Evolutionary conservation across 495 filamentous ascomycete species (phyloP).

Genomic region (Penicillium robsamsonii): DNA sequence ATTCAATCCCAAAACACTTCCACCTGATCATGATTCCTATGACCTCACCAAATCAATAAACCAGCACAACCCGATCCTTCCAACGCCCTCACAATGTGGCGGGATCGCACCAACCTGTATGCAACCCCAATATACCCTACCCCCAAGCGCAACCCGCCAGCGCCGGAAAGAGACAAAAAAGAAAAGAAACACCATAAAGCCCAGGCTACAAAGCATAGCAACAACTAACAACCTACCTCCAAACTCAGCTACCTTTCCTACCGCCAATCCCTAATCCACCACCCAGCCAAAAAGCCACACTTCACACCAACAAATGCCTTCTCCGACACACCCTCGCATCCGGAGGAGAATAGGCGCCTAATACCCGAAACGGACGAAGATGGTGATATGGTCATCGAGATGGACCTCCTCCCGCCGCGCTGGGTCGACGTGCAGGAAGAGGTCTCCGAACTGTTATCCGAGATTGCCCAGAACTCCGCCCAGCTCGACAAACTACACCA

Average conservation of each 20-base stretch:
- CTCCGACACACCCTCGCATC: constrained; percentile 57
- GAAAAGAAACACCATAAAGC: neutral
- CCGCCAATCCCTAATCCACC: constrained; percentile 95
- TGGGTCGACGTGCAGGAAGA: constrained; percentile 97
- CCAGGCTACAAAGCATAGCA: neutral
- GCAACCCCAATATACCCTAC: constrained; percentile 8
- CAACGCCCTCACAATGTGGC: constrained; percentile 70
- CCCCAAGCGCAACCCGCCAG: constrained; percentile 6
- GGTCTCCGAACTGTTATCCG: constrained; percentile 76
- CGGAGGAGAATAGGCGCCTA: constrained; percentile 81
- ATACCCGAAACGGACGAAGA: constrained; percentile 74
- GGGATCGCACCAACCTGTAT: constrained; percentile 97
- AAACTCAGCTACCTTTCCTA: constrained; percentile 87
- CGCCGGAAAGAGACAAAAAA: neutral
- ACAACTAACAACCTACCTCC: constrained; percentile 11
- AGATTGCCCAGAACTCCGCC: constrained; percentile 77
- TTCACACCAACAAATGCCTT: constrained; percentile 74
- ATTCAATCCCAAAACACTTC: neutral
- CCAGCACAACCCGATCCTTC: constrained; percentile 13
- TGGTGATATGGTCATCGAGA: constrained; percentile 95
- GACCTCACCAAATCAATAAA: constrained; percentile 18
- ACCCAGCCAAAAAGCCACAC: constrained; percentile 79
- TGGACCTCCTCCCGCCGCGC: constrained; percentile 92
- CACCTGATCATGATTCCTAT: constrained; percentile 18
- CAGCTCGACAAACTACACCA: constrained; percentile 89